These are phyloP conservation scores for Alternaria solani DNA, from an alignment of 2,329 filamentous ascomycete genomes.

Conservation along the genomic window DNA sequence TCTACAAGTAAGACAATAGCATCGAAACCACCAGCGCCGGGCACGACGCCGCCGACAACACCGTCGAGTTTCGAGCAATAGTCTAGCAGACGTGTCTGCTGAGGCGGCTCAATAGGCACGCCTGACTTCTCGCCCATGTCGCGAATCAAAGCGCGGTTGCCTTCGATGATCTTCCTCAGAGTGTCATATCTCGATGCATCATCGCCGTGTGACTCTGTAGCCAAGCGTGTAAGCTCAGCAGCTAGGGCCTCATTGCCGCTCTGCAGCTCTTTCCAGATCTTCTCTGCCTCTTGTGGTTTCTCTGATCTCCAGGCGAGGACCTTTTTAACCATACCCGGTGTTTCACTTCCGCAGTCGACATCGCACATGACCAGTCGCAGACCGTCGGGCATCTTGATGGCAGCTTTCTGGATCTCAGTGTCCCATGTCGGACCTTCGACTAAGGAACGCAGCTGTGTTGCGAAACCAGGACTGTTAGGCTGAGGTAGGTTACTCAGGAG, in stretches of 20 bases:
- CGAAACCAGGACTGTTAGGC: slow-evolving; percentile 72
- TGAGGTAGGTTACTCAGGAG: slow-evolving; percentile 74
- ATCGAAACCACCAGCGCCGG: slow-evolving; percentile 93
- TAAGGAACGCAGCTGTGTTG: slow-evolving; percentile 67
- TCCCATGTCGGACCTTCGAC: slow-evolving; percentile 78
- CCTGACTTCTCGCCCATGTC: slow-evolving; percentile 76
- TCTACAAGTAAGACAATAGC: slow-evolving; percentile 81
- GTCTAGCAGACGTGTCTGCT: slow-evolving; percentile 86
- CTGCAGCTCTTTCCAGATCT: slow-evolving; percentile 80
- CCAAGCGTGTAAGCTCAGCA: slow-evolving; percentile 64
- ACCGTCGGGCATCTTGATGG: slow-evolving; percentile 74
- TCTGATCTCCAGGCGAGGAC: slow-evolving; percentile 81
- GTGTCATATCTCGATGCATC: slow-evolving; percentile 54
- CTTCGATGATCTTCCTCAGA: slow-evolving; percentile 61
- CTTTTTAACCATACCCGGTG: slow-evolving; percentile 93
- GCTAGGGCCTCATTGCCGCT: slow-evolving; percentile 75
- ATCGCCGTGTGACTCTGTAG: slow-evolving; percentile 52
- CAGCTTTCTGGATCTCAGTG: slow-evolving; percentile 74
- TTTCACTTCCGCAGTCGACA: slow-evolving; percentile 92
- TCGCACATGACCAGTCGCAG: slow-evolving; percentile 91
- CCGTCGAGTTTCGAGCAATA: slow-evolving; percentile 75
- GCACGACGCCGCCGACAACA: slow-evolving; percentile 89
- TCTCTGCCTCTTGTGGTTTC: slow-evolving; percentile 69
- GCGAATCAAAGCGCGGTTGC: slow-evolving; percentile 69
- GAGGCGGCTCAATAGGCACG: slow-evolving; percentile 87